Evolutionary conservation across 129 eudicot genomes (phyloP).

Genomic region (Centrapalus pauciflorus): DNA sequence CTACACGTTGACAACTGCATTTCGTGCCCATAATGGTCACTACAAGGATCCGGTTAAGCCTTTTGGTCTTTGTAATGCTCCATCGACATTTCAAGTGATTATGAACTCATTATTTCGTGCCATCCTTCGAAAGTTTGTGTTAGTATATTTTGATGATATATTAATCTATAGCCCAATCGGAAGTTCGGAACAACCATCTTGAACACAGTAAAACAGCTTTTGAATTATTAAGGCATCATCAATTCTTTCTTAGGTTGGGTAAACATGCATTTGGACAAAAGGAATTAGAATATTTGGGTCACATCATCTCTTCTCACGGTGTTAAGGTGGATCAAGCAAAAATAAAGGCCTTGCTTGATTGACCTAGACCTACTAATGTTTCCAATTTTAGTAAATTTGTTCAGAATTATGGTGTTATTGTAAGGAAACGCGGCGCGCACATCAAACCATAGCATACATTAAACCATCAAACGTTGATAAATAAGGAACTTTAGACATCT

Average conservation of each 20-base stretch:
- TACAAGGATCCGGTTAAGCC: background rate
- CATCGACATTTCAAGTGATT: background rate
- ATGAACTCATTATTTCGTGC: background rate
- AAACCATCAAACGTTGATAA: no score
- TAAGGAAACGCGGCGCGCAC: no score
- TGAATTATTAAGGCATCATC: background rate
- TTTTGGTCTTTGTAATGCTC: background rate
- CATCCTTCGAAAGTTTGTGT: background rate
- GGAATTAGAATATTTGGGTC: background rate
- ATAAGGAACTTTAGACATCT: no score
- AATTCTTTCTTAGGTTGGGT: no score
- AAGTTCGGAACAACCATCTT: background rate
- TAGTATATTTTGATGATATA: background rate
- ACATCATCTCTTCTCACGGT: background rate
- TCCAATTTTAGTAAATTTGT: background rate
- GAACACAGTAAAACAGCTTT: background rate
- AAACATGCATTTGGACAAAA: background rate
- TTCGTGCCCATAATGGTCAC: background rate
- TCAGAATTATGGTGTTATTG: background rate
- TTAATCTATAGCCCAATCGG: background rate
- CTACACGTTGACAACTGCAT: background rate
- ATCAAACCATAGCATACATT: no score
- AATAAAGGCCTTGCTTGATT: background rate
- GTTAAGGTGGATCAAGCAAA: background rate
- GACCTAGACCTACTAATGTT: background rate